phyloP scores from a whole-genome alignment of 2,329 filamentous ascomycete genomes.

The Cryphonectria nitschkei region DNA sequence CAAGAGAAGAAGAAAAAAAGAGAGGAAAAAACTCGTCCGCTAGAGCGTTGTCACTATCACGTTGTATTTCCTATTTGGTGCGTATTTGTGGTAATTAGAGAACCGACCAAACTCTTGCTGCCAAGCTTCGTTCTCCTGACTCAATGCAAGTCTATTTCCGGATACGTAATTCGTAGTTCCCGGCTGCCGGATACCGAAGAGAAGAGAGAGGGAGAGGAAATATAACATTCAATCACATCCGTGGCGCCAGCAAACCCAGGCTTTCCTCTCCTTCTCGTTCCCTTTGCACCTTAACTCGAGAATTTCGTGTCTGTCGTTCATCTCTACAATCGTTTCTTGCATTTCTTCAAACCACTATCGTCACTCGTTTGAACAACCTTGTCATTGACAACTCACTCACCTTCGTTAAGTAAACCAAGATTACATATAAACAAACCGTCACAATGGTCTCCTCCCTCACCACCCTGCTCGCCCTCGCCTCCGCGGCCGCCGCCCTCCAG shows the following conservation, averaged over 20 bases:
- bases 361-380: slow-evolving; percentile 21
- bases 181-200: not conserved
- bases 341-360: not conserved
- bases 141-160: not conserved
- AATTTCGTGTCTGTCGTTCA: not conserved
- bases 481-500: slow-evolving; percentile 26
- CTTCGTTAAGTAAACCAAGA: not conserved
- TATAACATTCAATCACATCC: not conserved
- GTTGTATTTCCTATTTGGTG: not conserved
- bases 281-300: not conserved
- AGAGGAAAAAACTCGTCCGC: not conserved
- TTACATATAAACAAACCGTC: not conserved
- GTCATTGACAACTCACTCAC: not conserved
- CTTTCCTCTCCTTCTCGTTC: not conserved
- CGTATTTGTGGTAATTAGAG: not conserved
- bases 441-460: slow-evolving; percentile 27
- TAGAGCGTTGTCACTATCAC: not conserved
- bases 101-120: not conserved
- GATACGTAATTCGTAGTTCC: not conserved
- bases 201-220: not conserved
- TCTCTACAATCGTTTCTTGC: no score
- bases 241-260: not conserved
- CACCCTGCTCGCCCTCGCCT: slow-evolving; percentile 27
- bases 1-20: not conserved
- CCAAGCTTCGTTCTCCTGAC: not conserved